phyloP scores from a whole-genome alignment of 495 filamentous ascomycete species.

The Aspergillus campestris region DNA sequence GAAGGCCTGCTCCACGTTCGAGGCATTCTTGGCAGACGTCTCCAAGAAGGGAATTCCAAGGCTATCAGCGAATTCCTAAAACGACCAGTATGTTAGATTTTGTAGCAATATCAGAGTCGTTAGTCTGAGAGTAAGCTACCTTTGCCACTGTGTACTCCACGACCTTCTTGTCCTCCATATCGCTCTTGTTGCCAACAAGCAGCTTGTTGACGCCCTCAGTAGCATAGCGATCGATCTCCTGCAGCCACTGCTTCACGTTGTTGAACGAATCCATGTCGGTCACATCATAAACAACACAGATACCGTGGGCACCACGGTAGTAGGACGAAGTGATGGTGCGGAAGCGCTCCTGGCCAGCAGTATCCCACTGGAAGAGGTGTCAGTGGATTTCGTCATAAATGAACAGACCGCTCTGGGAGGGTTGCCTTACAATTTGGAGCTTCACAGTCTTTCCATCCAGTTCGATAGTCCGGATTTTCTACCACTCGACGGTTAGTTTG shows the following conservation, averaged over 20 bases:
- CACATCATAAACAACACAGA: constrained; percentile 99
- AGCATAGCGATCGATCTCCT: constrained; percentile 98
- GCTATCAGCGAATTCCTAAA: constrained; percentile 97
- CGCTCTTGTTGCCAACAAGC: constrained; percentile 98
- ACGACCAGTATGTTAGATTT: not conserved
- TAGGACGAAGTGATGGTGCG: constrained; percentile 99
- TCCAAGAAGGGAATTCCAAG: constrained; percentile 99
- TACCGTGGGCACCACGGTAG: constrained; percentile 96
- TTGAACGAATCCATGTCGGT: constrained; percentile 99
- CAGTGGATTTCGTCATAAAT: constrained; percentile 10
- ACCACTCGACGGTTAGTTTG: constrained; percentile 15
- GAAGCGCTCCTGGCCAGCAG: constrained; percentile 97
- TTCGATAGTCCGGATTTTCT: constrained; percentile 99
- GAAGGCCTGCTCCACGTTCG: constrained; percentile 99
- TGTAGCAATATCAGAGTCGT: too few species aligned
- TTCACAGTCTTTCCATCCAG: constrained; percentile 99
- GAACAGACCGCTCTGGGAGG: not conserved
- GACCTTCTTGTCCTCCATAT: constrained; percentile 99
- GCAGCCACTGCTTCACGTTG: constrained; percentile 99
- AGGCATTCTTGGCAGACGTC: constrained; percentile 98
- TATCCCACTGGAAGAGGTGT: constrained; percentile 72
- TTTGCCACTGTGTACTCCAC: constrained; percentile 99
- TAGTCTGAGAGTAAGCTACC: constrained; percentile 39
- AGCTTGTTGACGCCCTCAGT: constrained; percentile 99
- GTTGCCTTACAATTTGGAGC: constrained; percentile 85